These are phyloP conservation scores for Emericellopsis cladophorae DNA, from an alignment of 2,329 filamentous ascomycete genomes.

Conservation along the genomic window DNA sequence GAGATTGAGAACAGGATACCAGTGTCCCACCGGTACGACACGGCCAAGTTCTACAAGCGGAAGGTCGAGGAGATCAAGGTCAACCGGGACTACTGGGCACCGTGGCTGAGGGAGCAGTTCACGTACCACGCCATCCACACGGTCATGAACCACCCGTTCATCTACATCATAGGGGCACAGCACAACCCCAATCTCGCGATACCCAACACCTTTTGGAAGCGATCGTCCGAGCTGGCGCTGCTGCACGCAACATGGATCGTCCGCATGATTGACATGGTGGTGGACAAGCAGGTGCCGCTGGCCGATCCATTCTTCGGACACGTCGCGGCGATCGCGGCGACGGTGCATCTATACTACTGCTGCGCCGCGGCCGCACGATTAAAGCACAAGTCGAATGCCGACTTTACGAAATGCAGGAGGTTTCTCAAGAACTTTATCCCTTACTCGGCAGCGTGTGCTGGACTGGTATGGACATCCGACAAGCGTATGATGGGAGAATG, in stretches of 20 bases:
- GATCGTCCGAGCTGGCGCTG: conserved; percentile 35
- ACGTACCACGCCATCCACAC: conserved; percentile 38
- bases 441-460: conserved; percentile 30
- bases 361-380: conserved; percentile 32
- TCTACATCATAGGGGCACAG: conserved; percentile 38
- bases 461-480: conserved; percentile 21
- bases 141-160: conserved; percentile 38
- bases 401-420: conserved; percentile 35
- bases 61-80: conserved; percentile 28
- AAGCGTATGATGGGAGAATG: neutral
- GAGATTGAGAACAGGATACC: conserved; percentile 34
- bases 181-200: conserved; percentile 37
- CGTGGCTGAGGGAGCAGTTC: conserved; percentile 40
- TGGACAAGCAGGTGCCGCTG: conserved; percentile 33
- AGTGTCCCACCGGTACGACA: conserved; percentile 38
- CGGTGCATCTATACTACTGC: conserved; percentile 40
- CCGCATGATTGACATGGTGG: conserved; percentile 39
- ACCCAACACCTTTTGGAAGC: conserved; percentile 39
- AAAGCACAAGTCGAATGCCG: conserved; percentile 37
- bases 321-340: conserved; percentile 36
- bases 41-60: conserved; percentile 37
- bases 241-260: conserved; percentile 41
- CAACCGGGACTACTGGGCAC: conserved; percentile 34
- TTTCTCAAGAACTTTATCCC: conserved; percentile 35
- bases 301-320: conserved; percentile 40